Conservation (phyloP, 2,329 filamentous ascomycete genomes). For the Exophiala oligosperma region DNA sequence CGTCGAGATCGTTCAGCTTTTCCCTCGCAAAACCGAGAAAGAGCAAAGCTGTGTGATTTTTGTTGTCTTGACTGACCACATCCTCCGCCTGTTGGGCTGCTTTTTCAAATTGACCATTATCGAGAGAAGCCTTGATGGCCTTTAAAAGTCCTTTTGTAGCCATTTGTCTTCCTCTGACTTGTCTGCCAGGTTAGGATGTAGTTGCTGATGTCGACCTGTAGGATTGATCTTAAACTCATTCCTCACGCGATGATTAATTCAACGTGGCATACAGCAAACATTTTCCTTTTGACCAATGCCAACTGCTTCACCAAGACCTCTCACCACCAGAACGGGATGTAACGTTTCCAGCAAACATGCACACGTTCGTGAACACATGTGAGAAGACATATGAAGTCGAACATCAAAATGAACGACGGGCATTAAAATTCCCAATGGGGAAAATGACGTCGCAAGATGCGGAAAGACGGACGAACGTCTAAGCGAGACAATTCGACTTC, state of each 20-base stretch:
- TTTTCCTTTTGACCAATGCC: neutral
- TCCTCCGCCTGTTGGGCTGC: slow-evolving; percentile 68
- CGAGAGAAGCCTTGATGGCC: slow-evolving; percentile 74
- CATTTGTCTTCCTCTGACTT: slow-evolving; percentile 33
- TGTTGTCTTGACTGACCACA: slow-evolving; percentile 69
- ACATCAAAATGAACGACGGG: no score
- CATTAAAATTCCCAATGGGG: neutral
- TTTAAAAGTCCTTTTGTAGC: slow-evolving; percentile 74
- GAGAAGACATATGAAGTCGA: no score
- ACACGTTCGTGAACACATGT: neutral
- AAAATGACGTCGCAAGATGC: neutral
- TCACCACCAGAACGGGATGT: neutral
- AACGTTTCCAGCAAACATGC: neutral
- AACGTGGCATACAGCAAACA: neutral
- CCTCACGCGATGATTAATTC: neutral
- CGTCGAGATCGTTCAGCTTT: slow-evolving; percentile 68
- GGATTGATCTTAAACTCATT: neutral
- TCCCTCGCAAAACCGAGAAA: slow-evolving; percentile 84
- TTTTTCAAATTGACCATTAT: slow-evolving; percentile 75
- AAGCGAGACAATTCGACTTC: no score
- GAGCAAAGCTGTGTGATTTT: slow-evolving; percentile 83
- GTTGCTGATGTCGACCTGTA: neutral
- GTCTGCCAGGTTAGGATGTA: neutral
- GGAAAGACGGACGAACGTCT: neutral
- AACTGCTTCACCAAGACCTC: neutral